A percentile compares a stretch with the other conserved stretches of the same genome.
These are phyloP conservation scores for Actinomortierella ambigua DNA, from an alignment of 371 early-diverging fungal genomes.

Conservation along the genomic window DNA sequence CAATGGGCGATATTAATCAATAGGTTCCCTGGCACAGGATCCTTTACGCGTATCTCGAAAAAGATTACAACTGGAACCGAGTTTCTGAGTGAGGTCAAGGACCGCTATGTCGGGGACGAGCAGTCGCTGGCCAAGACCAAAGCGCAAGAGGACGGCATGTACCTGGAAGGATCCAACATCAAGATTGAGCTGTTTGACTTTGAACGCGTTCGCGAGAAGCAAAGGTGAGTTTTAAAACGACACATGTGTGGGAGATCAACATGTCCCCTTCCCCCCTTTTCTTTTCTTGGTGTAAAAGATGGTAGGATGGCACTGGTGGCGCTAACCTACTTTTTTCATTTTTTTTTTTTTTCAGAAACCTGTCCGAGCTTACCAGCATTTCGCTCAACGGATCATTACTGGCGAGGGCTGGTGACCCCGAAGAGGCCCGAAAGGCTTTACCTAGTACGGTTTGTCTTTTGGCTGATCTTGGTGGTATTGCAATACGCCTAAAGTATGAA, in stretches of 20 bases:
- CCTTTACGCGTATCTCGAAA: constrained; percentile 72
- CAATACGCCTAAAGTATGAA: constrained; percentile 15
- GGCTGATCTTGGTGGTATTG: constrained; percentile 18
- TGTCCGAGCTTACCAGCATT: too few species aligned
- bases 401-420: constrained; percentile 23
- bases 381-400: neutral
- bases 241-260: too few species aligned
- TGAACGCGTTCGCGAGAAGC: constrained; percentile 69
- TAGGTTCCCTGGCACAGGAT: constrained; percentile 63
- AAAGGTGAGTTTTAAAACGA: too few species aligned
- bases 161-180: constrained; percentile 47
- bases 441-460: constrained; percentile 42
- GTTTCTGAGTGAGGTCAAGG: constrained; percentile 58
- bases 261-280: too few species aligned
- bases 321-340: constrained; percentile 21
- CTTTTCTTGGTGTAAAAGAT: too few species aligned
- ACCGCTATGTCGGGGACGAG: constrained; percentile 55
- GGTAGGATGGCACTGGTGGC: too few species aligned
- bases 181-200: constrained; percentile 82
- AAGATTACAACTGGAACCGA: constrained; percentile 58
- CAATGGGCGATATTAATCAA: constrained; percentile 21
- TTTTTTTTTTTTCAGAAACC: neutral
- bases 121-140: constrained; percentile 10
- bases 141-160: constrained; percentile 8
- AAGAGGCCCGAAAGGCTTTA: constrained; percentile 43